Base-by-base conservation (phyloP, 805 yeast species). In the Dipodascopsis tothii region DNA sequence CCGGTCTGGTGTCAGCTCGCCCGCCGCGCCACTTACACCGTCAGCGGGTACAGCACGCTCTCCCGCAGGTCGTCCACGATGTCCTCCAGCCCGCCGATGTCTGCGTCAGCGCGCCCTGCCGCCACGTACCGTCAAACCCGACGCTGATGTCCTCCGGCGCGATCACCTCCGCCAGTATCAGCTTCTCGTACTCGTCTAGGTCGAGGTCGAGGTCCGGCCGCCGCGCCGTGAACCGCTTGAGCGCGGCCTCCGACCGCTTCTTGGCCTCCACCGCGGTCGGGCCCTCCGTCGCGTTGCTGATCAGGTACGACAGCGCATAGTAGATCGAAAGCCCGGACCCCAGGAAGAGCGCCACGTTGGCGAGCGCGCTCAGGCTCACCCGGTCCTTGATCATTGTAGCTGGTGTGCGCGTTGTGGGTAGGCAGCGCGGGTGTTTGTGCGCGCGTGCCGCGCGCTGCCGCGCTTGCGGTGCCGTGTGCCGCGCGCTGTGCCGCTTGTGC, bases 1-100 rank as follows among this genome's bases (percentile, higher is more conserved):
- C 84, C 0, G 95, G 95, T 55, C 77, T 53, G 22, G 17, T 18
- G 6, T 14, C 36, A 16, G 18, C 7, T 7, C 7, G 11, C 11
- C 14, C 9, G 34, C 11, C 4, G 21, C 5, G n/a, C 18, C 23
- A 40, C 53, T 1, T 42, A 55, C 55, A 53, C 11, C 16, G 84
- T 81, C 45, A 92, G 68, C 1, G 98, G 98, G 55, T 84, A 80
- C 34, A 92, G 75, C 6, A 92, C 95, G 43, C 87, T 75, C 62
- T 92, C 98, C 54, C 83, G 74, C 38, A 92, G 68, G 56, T 90
- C 97, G 43, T 81, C 88, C 18, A 90, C 76, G 30, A 87, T 82
- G 9, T 69, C 69, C 42, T 84, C 92, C 32, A 92, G 68, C 0
- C 98, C 98, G 16, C 97, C 98, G 43, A 92, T 77, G 59, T 88